Percentiles rank a stretch among this genome's conserved stretches.
Evolutionary conservation across 306 rosid genomes (phyloP).

Genomic region (Lathyrus sativus): DNA sequence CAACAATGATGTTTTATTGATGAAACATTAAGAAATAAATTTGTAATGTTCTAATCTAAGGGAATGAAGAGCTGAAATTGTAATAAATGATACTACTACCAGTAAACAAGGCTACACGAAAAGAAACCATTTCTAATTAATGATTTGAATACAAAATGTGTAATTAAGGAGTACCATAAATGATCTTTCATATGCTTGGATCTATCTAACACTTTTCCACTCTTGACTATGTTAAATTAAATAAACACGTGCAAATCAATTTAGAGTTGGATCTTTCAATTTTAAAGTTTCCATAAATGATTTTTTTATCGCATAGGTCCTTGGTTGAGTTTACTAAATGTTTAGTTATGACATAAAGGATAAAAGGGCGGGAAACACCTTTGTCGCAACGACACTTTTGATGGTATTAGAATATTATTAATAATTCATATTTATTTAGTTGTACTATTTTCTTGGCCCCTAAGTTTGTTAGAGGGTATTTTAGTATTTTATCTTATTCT

Average conservation of each 20-base stretch:
- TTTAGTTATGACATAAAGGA: constrained; percentile 13
- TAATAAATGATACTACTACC: constrained; percentile 9
- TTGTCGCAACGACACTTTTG: too few species aligned
- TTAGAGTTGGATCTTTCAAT: constrained; percentile 7
- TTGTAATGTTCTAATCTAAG: constrained; percentile 11
- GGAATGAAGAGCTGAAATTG: constrained; percentile 14
- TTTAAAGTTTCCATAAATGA: neutral
- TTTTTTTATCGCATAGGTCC: neutral
- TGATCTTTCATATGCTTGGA: constrained; percentile 17
- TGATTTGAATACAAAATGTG: neutral
- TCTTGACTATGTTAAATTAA: constrained; percentile 5
- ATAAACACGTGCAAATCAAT: constrained; percentile 17
- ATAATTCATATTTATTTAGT: too few species aligned
- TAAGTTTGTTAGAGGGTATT: too few species aligned
- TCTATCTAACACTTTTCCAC: constrained; percentile 7
- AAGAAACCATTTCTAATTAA: constrained; percentile 21
- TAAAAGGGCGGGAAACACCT: constrained; percentile 18
- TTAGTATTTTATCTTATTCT: too few species aligned
- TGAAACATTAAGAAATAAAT: constrained; percentile 22
- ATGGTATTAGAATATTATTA: too few species aligned
- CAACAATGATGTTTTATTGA: constrained; percentile 19
- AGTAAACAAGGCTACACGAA: constrained; percentile 16
- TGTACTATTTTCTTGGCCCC: too few species aligned
- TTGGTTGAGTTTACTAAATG: neutral
- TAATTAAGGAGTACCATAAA: constrained; percentile 5